Evolutionary conservation across 2,329 filamentous ascomycete genomes (phyloP).

Genomic region (Alternaria solani): DNA sequence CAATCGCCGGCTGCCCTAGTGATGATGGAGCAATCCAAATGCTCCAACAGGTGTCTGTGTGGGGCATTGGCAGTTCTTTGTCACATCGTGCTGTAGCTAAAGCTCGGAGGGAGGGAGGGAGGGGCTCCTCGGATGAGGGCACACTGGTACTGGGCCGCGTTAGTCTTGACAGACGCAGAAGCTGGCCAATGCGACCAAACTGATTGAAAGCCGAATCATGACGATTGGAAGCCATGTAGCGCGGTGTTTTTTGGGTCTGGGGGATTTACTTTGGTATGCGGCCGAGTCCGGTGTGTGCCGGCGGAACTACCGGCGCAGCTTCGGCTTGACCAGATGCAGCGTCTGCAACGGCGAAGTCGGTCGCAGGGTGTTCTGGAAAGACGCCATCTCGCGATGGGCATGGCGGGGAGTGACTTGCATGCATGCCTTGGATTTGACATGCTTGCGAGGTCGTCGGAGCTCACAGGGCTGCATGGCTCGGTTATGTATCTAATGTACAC

Average conservation of each 20-base stretch:
- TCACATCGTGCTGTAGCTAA: conserved; percentile 24
- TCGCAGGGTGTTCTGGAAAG: conserved; percentile 11
- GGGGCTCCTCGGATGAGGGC: conserved; percentile 21
- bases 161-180: conserved; percentile 17
- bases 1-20: conserved; percentile 28
- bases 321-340: conserved; percentile 23
- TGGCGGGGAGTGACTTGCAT: conserved; percentile 1
- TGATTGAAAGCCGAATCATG: conserved; percentile 25
- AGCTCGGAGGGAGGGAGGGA: conserved; percentile 24
- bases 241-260: conserved; percentile 21
- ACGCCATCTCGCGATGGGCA: background rate
- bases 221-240: conserved; percentile 30
- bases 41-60: conserved; percentile 24
- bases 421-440: background rate
- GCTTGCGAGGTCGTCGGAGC: background rate
- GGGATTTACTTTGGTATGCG: conserved; percentile 23
- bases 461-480: conserved; percentile 1
- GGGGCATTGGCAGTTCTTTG: conserved; percentile 22
- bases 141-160: conserved; percentile 24
- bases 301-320: conserved; percentile 30
- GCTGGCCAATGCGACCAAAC: conserved; percentile 36
- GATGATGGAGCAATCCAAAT: conserved; percentile 25
- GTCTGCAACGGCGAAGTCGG: conserved; percentile 26
- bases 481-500: background rate
- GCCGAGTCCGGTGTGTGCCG: conserved; percentile 21